These are phyloP conservation scores for Colletotrichum navitas DNA, from an alignment of 2,329 filamentous ascomycete genomes.

Conservation along the genomic window DNA sequence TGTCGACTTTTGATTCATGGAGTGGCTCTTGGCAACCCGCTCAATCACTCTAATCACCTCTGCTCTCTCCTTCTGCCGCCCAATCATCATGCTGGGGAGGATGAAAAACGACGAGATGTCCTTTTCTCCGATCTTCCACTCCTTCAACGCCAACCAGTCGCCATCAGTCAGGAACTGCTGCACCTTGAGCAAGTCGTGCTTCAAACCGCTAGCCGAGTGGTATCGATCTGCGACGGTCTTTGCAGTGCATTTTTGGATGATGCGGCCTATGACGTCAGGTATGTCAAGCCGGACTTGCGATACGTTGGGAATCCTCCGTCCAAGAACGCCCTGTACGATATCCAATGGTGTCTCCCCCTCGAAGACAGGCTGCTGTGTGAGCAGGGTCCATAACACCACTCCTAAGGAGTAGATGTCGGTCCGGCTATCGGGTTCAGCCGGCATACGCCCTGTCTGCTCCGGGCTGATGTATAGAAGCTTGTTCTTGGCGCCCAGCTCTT, in stretches of 20 bases:
- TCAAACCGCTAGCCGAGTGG: constrained; percentile 87
- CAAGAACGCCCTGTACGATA: constrained; percentile 90
- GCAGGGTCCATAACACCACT: constrained; percentile 87
- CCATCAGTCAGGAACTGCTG: constrained; percentile 81
- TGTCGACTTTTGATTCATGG: constrained; percentile 57
- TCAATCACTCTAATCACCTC: constrained; percentile 82
- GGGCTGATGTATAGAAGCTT: constrained; percentile 94
- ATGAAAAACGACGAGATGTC: constrained; percentile 95
- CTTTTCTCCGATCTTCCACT: constrained; percentile 82
- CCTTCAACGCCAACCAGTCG: constrained; percentile 76
- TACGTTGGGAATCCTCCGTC: constrained; percentile 81
- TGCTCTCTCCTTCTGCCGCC: constrained; percentile 78
- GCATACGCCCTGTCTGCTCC: constrained; percentile 93
- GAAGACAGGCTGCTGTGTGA: constrained; percentile 85
- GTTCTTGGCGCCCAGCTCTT: constrained; percentile 86
- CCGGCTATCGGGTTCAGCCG: constrained; percentile 89
- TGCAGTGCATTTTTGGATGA: constrained; percentile 93
- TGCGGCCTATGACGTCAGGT: constrained; percentile 82
- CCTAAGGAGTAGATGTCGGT: constrained; percentile 96
- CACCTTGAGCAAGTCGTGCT: constrained; percentile 81
- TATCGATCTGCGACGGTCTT: constrained; percentile 91
- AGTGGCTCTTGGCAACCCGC: constrained; percentile 76
- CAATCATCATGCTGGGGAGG: constrained; percentile 84
- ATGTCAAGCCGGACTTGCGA: constrained; percentile 84
- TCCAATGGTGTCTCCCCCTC: constrained; percentile 85